Conservation (phyloP, 179 eudicot genomes). For the Silene vulgaris region DNA sequence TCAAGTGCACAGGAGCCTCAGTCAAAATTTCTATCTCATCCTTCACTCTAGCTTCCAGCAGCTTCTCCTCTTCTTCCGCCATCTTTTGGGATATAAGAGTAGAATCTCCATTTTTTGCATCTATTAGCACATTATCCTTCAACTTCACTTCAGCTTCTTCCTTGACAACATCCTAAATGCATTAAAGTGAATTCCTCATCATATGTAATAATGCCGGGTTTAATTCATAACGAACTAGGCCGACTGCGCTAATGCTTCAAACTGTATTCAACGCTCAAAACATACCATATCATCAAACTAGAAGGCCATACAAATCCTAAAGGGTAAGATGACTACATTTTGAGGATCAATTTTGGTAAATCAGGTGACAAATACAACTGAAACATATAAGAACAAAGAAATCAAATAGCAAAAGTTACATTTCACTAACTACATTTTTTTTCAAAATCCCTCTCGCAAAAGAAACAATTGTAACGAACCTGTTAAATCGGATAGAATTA, state of each 20-base stretch:
- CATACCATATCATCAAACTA: not conserved
- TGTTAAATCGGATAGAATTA: too few species aligned
- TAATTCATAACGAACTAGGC: not conserved
- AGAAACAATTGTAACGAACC: too few species aligned
- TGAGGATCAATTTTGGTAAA: not conserved
- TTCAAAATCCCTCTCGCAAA: too few species aligned
- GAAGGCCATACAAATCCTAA: not conserved
- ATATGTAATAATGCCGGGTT: not conserved
- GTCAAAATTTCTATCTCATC: constrained; percentile 38
- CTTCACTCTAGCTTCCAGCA: constrained; percentile 50
- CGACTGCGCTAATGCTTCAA: not conserved
- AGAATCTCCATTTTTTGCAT: constrained; percentile 58
- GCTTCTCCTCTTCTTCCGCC: constrained; percentile 59
- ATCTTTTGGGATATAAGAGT: constrained; percentile 47
- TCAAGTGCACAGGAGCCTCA: constrained; percentile 42
- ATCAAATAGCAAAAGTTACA: too few species aligned
- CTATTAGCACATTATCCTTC: constrained; percentile 31
- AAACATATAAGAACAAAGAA: too few species aligned
- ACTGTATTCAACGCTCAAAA: not conserved
- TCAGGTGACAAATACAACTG: not conserved
- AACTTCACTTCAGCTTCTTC: constrained; percentile 35
- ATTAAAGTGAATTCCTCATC: not conserved
- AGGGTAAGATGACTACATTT: not conserved
- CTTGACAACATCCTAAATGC: constrained; percentile 40
- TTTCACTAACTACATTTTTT: too few species aligned